Evolutionary conservation across 495 filamentous ascomycete species (phyloP), one percentile per base, ranked within the genome.

Genomic region (Talaromyces nanjingensis): DNA sequence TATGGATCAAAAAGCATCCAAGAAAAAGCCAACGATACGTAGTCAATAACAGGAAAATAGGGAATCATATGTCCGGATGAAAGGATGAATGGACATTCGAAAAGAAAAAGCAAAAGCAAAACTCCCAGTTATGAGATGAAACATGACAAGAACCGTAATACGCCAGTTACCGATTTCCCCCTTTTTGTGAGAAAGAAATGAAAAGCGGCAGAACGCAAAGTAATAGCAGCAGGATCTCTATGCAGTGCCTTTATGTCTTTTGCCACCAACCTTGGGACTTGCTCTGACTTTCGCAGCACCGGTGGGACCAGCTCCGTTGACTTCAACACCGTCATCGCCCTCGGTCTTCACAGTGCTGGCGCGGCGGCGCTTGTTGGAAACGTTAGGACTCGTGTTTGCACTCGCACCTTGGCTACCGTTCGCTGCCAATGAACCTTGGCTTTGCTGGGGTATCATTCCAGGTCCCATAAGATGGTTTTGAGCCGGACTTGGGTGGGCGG

Each of bases 301-400:
- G 6, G 70, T 73, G 37, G 69, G 65, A 27, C 68, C 73, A 22
- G 76, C 70, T 25, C 83, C 83, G 64, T 86, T 86, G 31, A 82
- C 70, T 42, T 81, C 81, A 3, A 77, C 71, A 59, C 71, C 77
- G 22, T 85, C 85, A 18, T 93, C 90, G 18, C 79, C 83, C 63
- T 93, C 91, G 39, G 81, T 77, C 77, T 96, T 94, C 58, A 93
- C 89, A 4, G 85, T 85, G 64, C 90, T 92, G 9, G 87, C 79
- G 47, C 91, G 79, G 63, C 92, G 82, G 64, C 91, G 85, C 76
- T 94, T 93, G 70, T 87, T 89, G 55, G 82, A 87, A 34, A 87
- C 85, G 62, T 88, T 89, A 9, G 92, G 92, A 60, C 91, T 96
- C 3, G 92, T 93, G 70, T 91, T 96, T 6, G 90, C 88, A 67